Base-by-base conservation (phyloP, 495 filamentous ascomycete genomes). In the Astrocystis sublimbata region DNA sequence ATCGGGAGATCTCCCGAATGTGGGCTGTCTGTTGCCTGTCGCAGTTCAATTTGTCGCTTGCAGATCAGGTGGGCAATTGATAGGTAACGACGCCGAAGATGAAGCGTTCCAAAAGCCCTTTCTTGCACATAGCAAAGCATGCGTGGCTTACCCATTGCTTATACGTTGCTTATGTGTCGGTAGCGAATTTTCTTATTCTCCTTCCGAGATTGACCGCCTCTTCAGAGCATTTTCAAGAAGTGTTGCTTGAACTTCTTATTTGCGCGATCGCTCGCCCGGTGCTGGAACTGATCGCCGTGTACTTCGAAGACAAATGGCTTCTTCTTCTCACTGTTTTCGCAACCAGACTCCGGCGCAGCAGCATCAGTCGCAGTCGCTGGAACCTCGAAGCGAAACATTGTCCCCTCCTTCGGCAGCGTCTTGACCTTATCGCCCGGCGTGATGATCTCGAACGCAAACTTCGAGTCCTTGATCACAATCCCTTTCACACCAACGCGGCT, bases 241-340 rank as follows among this genome's bases (percentile, higher is more conserved):
- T 88, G 87, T 67, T 77, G 77, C 75, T 94, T 96, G 75, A 96
- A 93, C 75, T 97, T 97, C 78, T 88, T 93, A 64, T 88, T 92
- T 31, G 89, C 91, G 36, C 94, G 79, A 68, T 97, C 92, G 6
- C 89, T 87, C 9, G 93, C 86, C 30, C 91, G 83, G 66, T 86
- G 88, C 80, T 89, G 82, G 69, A 98, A 94, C 66, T 93, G 90
- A 61, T 88, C 88, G 15, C 94, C 94, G 65, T 93, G 88, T 1
- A 98, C 77, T 74, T 98, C 92, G 66, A 97, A 96, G 3, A 89
- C 81, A 67, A 98, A 68, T 60, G 69, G 71, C 62, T 76, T 63
- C 8, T 40, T 58, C 17, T 64, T 35, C 17, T 47, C 31, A 23
- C 54, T 7, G 9, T 64, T 24, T 24, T 58, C 52, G 9, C 52